A percentile compares a stretch with the other conserved stretches of the same genome.
Evolutionary conservation across 1,284 basidiomycete genomes (phyloP).

Genomic region (Malassezia globosa): DNA sequence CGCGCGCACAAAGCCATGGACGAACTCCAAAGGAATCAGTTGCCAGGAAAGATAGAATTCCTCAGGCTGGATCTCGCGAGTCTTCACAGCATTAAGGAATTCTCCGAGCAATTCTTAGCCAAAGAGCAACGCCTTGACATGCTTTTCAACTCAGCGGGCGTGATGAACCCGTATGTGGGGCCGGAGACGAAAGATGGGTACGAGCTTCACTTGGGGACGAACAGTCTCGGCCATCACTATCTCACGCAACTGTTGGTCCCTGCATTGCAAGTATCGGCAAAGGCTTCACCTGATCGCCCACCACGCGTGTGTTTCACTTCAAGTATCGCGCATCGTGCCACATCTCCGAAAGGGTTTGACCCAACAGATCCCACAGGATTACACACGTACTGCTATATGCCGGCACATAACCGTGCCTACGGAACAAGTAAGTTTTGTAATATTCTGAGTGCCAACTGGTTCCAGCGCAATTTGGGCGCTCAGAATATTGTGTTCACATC

Average conservation of each 20-base stretch:
- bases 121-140: constrained; percentile 24
- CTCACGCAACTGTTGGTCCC: constrained; percentile 24
- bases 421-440: constrained; percentile 21
- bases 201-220: constrained; percentile 31
- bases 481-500: constrained; percentile 21
- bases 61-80: constrained; percentile 25
- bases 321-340: constrained; percentile 19
- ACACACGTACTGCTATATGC: neutral
- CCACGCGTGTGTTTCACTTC: constrained; percentile 25
- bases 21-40: neutral
- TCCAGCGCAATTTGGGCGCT: constrained; percentile 5
- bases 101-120: constrained; percentile 15
- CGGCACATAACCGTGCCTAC: constrained; percentile 21
- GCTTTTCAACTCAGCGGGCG: constrained; percentile 28
- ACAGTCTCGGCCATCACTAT: constrained; percentile 29
- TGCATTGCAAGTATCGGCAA: constrained; percentile 11
- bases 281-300: neutral
- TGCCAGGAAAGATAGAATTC: constrained; percentile 14
- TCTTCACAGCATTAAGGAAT: constrained; percentile 20
- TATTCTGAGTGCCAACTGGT: constrained; percentile 8
- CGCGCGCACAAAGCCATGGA: constrained; percentile 14
- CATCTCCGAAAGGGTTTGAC: constrained; percentile 8
- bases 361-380: constrained; percentile 1
- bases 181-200: constrained; percentile 23
- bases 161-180: constrained; percentile 14